Evolutionary conservation across 2,329 filamentous ascomycete species (phyloP), one percentile per base, ranked within the genome.

Genomic region (Aspergillus bombycis): DNA sequence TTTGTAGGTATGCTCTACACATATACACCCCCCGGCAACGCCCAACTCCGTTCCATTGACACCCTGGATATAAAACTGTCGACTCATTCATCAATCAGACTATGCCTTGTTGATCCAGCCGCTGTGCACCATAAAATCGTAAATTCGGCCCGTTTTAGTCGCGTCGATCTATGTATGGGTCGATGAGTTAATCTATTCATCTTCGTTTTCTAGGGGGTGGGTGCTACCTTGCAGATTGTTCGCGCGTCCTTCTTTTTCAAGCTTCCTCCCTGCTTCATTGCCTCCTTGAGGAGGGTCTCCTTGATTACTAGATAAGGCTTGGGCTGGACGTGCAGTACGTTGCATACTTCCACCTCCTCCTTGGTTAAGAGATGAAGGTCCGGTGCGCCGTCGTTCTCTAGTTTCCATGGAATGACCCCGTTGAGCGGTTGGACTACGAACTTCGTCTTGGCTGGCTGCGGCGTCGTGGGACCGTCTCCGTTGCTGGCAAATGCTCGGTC

Each of bases 281-380:
- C 92, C 75, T 98, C 94, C 71, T 92, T 92, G 58, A 98, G 79
- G n/a, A 98, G 84, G 65, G 91, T 89, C 76, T 97, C 93, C 79
- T 99, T 99, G 78, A 98, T 93, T 74, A 93, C 93, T 6, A 97
- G 80, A 77, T 97, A 99, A 1, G 95, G 92, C 81, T 99, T 99
- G 0, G 95, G 95, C 77, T 95, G 91, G 58, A 99, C 81, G 48
- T 93, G 88, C 16, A 96, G 85, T 46, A 91, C 85, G 70, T 92
- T 91, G 80, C 95, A 99, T 0, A 99, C 82, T 72, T 96, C 92
- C 5, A 88, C 83, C 77, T 99, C 95, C 68, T 96, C 93, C 0
- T 89, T 85, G 0, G 91, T 92, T 50, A 99, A 82, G 0, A 99
- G 86, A 72, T 98, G 95, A 32, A 94, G 79, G 75, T 98, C 95